Evolutionary conservation across 2,329 filamentous ascomycete genomes (phyloP).

Genomic region (Fusarium xylarioides): DNA sequence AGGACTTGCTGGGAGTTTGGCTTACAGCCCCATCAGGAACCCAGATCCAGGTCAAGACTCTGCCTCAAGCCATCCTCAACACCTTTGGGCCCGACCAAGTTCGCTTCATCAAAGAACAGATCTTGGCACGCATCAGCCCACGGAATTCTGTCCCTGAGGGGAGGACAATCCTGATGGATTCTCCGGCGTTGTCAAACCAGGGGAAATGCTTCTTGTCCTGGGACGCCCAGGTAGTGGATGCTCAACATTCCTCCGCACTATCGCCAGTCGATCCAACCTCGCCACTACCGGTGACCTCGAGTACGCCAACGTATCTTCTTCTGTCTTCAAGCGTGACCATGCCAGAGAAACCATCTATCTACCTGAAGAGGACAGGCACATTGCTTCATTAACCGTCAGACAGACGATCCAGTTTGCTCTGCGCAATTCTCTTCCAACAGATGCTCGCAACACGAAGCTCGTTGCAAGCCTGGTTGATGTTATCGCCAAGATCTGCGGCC

Average conservation of each 20-base stretch:
- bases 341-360: conserved; percentile 82
- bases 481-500: background rate
- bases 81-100: background rate
- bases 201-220: conserved; percentile 49
- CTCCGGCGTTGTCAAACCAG: background rate
- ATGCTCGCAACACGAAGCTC: background rate
- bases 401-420: conserved; percentile 80
- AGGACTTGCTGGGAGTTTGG: background rate
- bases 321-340: conserved; percentile 72
- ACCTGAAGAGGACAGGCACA: conserved; percentile 78
- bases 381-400: conserved; percentile 77
- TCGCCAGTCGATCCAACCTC: conserved; percentile 81
- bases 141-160: background rate
- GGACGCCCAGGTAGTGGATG: conserved; percentile 79
- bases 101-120: background rate
- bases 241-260: conserved; percentile 78
- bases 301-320: conserved; percentile 54
- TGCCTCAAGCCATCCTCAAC: background rate
- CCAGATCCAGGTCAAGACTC: background rate
- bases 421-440: conserved; percentile 56
- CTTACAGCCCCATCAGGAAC: background rate
- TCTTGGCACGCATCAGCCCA: background rate
- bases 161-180: background rate
- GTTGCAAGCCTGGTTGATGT: background rate
- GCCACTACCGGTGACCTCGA: conserved; percentile 49